Evolutionary conservation across 345 rosid genomes (phyloP).

Genomic region (Pelargonium nanum): DNA sequence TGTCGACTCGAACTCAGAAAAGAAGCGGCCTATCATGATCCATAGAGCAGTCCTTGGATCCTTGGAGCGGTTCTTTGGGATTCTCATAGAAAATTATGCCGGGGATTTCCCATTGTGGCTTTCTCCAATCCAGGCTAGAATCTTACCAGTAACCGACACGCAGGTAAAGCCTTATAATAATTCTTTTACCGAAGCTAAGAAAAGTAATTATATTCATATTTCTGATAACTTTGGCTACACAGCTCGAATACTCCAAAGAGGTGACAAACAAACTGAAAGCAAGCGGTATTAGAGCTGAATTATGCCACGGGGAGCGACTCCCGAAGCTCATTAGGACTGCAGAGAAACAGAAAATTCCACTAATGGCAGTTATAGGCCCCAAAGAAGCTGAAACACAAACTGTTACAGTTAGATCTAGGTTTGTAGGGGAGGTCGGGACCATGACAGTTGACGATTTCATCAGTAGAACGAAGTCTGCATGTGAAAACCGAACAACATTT

Average conservation of each 20-base stretch:
- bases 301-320: slow-evolving; percentile 79
- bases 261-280: slow-evolving; percentile 42
- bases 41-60: slow-evolving; percentile 97
- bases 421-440: slow-evolving; percentile 76
- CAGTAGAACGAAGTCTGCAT: slow-evolving; percentile 38
- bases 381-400: slow-evolving; percentile 68
- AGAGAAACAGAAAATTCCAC: slow-evolving; percentile 82
- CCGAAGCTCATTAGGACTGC: slow-evolving; percentile 88
- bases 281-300: slow-evolving; percentile 59
- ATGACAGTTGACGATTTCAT: slow-evolving; percentile 57
- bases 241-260: slow-evolving; percentile 68
- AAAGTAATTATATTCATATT: background rate
- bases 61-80: slow-evolving; percentile 83
- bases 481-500: slow-evolving; percentile 30
- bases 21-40: slow-evolving; percentile 86
- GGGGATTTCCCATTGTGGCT: slow-evolving; percentile 96
- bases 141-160: slow-evolving; percentile 79
- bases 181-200: background rate
- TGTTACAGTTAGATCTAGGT: slow-evolving; percentile 74
- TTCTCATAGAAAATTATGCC: slow-evolving; percentile 91
- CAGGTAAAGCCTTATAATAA: slow-evolving; percentile 36
- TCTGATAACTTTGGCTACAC: slow-evolving; percentile 2
- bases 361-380: slow-evolving; percentile 88
- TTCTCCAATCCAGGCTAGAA: slow-evolving; percentile 77
- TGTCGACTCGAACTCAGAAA: slow-evolving; percentile 67